phyloP scores from a whole-genome alignment of 163 green algal genomes.

The Chloroidium sp. region DNA sequence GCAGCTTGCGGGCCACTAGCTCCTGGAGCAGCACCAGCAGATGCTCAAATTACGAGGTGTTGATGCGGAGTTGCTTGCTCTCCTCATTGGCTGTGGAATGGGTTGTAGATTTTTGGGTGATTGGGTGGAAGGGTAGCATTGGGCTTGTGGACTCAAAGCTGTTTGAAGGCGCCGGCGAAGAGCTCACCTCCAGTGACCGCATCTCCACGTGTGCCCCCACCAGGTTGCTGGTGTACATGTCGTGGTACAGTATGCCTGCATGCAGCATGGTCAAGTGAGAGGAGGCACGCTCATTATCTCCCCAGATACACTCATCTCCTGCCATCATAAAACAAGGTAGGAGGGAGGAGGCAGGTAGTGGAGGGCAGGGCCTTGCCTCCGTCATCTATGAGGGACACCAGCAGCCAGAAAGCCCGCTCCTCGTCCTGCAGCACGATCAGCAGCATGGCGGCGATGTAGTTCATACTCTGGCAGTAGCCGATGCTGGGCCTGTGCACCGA shows the following conservation, averaged over 20 bases:
- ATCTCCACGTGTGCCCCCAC: constrained; percentile 79
- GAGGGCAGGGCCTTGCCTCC: constrained; percentile 3
- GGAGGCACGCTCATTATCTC: background rate
- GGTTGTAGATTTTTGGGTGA: background rate
- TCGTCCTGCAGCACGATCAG: constrained; percentile 63
- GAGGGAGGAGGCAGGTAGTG: no score
- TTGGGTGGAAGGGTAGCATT: background rate
- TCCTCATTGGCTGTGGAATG: no score
- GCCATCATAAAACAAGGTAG: no score
- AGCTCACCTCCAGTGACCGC: constrained; percentile 39
- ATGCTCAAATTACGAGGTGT: background rate
- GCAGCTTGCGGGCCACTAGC: constrained; percentile 69
- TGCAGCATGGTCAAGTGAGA: background rate
- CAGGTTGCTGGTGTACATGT: constrained; percentile 65
- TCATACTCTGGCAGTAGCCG: constrained; percentile 93
- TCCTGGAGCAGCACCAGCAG: constrained; percentile 34
- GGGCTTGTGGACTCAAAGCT: background rate
- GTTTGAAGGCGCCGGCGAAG: background rate
- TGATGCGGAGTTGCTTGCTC: no score
- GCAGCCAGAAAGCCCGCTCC: constrained; percentile 81
- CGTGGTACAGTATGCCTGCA: constrained; percentile 58
- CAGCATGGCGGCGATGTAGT: constrained; percentile 84
- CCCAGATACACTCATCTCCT: background rate
- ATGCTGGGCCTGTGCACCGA: constrained; percentile 61
- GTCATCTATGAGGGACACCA: constrained; percentile 68